These are phyloP conservation scores for Trichomonascaceae sp. DNA, from an alignment of 1,139 yeast genomes.

Conservation along the genomic window DNA sequence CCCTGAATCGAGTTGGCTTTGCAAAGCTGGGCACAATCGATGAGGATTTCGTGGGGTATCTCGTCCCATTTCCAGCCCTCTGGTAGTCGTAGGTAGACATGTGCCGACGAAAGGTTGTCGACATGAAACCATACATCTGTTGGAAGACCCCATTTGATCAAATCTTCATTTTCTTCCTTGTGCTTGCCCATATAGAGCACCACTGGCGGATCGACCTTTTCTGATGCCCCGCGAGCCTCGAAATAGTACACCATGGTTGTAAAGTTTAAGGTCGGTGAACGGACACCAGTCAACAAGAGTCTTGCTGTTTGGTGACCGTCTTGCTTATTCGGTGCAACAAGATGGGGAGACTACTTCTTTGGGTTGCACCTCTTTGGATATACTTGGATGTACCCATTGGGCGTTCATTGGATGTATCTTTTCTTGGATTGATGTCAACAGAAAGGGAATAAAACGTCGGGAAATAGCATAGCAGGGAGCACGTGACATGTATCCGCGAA, in stretches of 20 bases:
- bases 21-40: conserved; percentile 61
- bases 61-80: conserved; percentile 32
- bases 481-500: too few species aligned
- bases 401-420: too few species aligned
- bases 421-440: too few species aligned
- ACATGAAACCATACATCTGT: conserved; percentile 74
- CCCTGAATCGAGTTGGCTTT: conserved; percentile 75
- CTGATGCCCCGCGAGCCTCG: conserved; percentile 32
- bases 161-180: conserved; percentile 60
- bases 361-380: too few species aligned
- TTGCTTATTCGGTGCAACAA: too few species aligned
- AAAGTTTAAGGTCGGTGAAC: too few species aligned
- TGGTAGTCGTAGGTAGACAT: conserved; percentile 53
- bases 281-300: too few species aligned
- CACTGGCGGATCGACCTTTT: conserved; percentile 21
- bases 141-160: conserved; percentile 57
- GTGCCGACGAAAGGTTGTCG: conserved; percentile 70
- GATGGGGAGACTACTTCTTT: too few species aligned
- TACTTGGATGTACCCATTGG: too few species aligned
- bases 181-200: conserved; percentile 62
- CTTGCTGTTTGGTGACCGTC: too few species aligned
- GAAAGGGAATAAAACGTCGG: too few species aligned
- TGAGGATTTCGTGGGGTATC: conserved; percentile 40
- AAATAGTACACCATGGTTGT: conserved; percentile 49
- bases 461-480: too few species aligned